Percentiles rank a stretch among this genome's conserved stretches.
These are phyloP conservation scores for Eimeria falciformis DNA, from an alignment of 169 alveolate species.

Conservation along the genomic window DNA sequence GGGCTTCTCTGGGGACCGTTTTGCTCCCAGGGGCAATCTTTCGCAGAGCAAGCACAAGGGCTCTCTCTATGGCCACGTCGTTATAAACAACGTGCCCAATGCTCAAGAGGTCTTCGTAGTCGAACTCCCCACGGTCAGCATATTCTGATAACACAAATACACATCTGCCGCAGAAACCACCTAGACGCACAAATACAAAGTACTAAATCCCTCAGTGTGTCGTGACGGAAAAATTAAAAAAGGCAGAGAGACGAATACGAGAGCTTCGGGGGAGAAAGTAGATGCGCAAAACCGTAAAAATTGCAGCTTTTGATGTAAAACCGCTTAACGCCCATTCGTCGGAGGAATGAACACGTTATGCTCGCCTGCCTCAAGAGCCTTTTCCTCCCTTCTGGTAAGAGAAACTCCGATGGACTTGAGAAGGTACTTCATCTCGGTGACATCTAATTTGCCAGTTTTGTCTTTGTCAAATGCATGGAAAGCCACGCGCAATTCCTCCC, in stretches of 20 bases:
- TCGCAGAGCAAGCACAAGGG: constrained; percentile 72
- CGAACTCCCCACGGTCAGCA: constrained; percentile 74
- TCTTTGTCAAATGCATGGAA: constrained; percentile 75
- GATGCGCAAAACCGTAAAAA: too few species aligned
- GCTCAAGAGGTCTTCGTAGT: constrained; percentile 74
- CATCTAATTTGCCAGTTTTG: constrained; percentile 61
- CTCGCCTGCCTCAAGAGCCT: constrained; percentile 60
- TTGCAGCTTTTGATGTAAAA: too few species aligned
- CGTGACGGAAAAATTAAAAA: background rate
- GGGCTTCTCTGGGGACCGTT: constrained; percentile 25
- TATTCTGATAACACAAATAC: background rate
- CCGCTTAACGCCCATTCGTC: too few species aligned
- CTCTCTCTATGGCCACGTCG: constrained; percentile 77
- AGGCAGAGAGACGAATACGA: background rate
- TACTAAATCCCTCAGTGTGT: too few species aligned
- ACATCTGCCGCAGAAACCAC: too few species aligned
- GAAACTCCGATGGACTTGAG: constrained; percentile 78
- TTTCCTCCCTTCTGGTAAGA: constrained; percentile 42
- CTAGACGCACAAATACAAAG: too few species aligned
- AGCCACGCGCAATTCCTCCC: constrained; percentile 75
- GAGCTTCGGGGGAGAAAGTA: too few species aligned
- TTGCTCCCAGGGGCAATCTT: constrained; percentile 46
- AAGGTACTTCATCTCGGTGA: constrained; percentile 34
- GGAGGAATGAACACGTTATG: background rate
- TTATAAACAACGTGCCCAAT: constrained; percentile 77